Conservation (phyloP, 2,329 filamentous ascomycete species). For the Monosporascus sp. region DNA sequence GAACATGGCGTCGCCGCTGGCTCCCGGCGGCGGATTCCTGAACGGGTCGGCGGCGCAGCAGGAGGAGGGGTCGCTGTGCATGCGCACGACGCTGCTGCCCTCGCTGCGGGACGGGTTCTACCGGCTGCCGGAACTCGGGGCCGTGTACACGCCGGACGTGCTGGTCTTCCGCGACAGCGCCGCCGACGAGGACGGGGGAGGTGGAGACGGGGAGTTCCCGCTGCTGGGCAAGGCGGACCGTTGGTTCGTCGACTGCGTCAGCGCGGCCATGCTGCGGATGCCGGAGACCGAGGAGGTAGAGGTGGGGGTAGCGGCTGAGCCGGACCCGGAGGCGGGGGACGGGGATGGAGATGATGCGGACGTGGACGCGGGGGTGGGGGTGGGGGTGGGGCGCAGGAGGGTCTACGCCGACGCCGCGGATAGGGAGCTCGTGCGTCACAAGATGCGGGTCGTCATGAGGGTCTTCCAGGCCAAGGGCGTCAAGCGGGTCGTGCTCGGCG, state of each 20-base stretch:
- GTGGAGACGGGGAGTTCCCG: conserved; percentile 30
- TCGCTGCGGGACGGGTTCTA: conserved; percentile 55
- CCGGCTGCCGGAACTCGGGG: conserved; percentile 52
- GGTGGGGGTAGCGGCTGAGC: conserved; percentile 4
- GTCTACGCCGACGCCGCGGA: conserved; percentile 43
- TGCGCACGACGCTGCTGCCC: conserved; percentile 54
- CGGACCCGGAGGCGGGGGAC: background rate
- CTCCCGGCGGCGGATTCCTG: conserved; percentile 56
- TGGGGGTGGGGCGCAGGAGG: conserved; percentile 2
- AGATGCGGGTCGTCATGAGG: conserved; percentile 54
- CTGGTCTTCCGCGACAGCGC: conserved; percentile 46
- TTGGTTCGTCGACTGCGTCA: conserved; percentile 55
- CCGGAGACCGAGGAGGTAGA: conserved; percentile 42
- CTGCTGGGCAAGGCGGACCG: conserved; percentile 35
- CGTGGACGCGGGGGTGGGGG: conserved; percentile 33
- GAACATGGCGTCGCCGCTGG: conserved; percentile 60
- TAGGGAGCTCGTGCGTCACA: conserved; percentile 42
- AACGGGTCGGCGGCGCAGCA: conserved; percentile 56
- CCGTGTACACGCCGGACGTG: conserved; percentile 52
- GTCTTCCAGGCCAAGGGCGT: conserved; percentile 42
- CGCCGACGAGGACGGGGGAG: conserved; percentile 15
- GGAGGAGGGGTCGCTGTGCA: conserved; percentile 59
- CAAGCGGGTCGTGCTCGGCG: conserved; percentile 50
- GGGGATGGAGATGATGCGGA: background rate
- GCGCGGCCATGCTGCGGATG: conserved; percentile 52